Evolutionary conservation across 192 early-diverging fungal genomes (phyloP).

Genomic region (Geosiphon pyriformis): DNA sequence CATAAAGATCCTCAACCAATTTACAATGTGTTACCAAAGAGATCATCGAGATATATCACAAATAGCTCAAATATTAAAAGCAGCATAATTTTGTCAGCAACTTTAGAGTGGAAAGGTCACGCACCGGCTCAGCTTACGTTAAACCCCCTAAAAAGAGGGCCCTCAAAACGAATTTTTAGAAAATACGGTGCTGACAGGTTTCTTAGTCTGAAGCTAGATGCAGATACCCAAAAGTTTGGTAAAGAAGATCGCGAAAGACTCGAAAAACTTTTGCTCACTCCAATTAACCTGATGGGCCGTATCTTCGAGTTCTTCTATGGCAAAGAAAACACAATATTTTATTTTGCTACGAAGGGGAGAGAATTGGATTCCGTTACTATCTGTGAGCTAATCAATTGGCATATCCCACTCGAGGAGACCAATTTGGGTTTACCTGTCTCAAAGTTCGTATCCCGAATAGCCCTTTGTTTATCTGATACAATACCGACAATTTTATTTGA

Average conservation of each 20-base stretch:
- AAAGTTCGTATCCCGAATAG: slow-evolving; percentile 31
- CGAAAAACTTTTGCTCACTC: slow-evolving; percentile 6
- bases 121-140: not conserved
- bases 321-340: slow-evolving; percentile 24
- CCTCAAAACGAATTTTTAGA: slow-evolving; percentile 30
- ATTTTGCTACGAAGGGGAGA: slow-evolving; percentile 32
- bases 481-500: slow-evolving; percentile 25
- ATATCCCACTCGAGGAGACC: slow-evolving; percentile 23
- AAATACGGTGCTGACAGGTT: slow-evolving; percentile 30
- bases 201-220: slow-evolving; percentile 21
- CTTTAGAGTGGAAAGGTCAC: not conserved
- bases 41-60: not conserved
- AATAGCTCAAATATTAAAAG: not conserved
- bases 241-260: not conserved
- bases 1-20: no score
- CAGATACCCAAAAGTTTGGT: not conserved
- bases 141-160: slow-evolving; percentile 12
- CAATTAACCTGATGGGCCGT: slow-evolving; percentile 25
- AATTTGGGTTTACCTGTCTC: slow-evolving; percentile 24
- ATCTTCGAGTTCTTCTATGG: slow-evolving; percentile 31
- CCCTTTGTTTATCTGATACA: slow-evolving; percentile 32
- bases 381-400: slow-evolving; percentile 29
- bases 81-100: not conserved
- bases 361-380: slow-evolving; percentile 6
- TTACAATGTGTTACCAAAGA: not conserved